Conservation (phyloP, 2,329 filamentous ascomycete species). For the Botrytis squamosa region DNA sequence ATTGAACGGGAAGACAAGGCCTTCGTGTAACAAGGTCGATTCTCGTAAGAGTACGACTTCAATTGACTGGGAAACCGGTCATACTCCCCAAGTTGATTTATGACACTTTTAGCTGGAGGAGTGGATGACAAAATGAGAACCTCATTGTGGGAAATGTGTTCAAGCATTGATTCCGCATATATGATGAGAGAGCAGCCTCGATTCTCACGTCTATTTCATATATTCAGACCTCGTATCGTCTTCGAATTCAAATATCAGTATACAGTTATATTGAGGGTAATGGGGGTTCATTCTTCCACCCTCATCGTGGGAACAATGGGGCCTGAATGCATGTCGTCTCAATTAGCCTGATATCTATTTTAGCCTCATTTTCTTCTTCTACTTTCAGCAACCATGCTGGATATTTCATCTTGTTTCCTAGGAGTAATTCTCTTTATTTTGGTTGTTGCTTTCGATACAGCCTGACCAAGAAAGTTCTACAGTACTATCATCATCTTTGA, state of each 20-base stretch:
- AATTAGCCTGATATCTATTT: background rate
- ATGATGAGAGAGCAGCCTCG: background rate
- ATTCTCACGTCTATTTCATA: background rate
- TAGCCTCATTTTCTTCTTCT: background rate
- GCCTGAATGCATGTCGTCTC: background rate
- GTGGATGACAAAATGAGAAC: background rate
- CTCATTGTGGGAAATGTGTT: background rate
- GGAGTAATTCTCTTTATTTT: background rate
- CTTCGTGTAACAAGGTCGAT: background rate
- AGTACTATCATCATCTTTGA: background rate
- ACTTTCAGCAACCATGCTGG: background rate
- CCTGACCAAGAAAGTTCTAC: slow-evolving; percentile 16
- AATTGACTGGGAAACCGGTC: background rate
- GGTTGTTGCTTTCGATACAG: background rate
- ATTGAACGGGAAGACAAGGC: background rate
- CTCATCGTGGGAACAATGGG: background rate
- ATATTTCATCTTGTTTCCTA: background rate
- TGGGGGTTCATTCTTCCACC: background rate
- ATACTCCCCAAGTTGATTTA: background rate
- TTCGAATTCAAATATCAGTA: background rate
- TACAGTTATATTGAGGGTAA: background rate
- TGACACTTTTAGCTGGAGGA: background rate
- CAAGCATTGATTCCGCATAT: background rate
- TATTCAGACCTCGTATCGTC: background rate
- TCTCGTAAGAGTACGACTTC: background rate